A percentile compares a stretch with the other conserved stretches of the same genome.
phyloP scores from a whole-genome alignment of 2,329 filamentous ascomycete genomes.

The Colletotrichum sublineola region DNA sequence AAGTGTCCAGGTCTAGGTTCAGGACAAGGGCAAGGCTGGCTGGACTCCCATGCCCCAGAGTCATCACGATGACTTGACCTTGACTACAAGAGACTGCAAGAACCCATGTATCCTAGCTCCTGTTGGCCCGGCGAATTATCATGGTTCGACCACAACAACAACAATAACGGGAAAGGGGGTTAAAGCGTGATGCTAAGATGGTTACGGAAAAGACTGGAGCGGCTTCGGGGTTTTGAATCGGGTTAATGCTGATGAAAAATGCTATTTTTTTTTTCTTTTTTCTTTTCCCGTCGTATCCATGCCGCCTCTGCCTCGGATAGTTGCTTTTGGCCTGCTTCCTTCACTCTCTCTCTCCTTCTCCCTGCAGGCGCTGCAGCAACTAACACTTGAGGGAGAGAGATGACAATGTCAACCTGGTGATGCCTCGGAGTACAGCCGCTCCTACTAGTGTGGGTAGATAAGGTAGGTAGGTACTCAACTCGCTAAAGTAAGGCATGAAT shows the following conservation, averaged over 20 bases:
- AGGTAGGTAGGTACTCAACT: constrained; percentile 5
- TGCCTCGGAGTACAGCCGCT: neutral
- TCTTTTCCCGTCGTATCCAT: neutral
- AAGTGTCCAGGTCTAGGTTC: constrained; percentile 10
- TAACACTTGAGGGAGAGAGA: neutral
- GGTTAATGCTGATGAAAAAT: constrained; percentile 24
- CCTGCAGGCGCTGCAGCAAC: constrained; percentile 25
- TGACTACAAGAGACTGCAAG: constrained; percentile 5
- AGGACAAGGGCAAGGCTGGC: constrained; percentile 10
- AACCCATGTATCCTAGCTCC: constrained; percentile 36
- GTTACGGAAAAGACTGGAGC: neutral
- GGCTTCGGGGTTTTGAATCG: constrained; percentile 8
- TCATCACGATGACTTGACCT: constrained; percentile 25
- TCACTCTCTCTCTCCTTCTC: constrained; percentile 4
- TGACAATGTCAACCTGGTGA: neutral
- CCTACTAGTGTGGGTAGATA: neutral
- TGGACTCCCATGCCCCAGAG: neutral
- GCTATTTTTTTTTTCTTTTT: neutral
- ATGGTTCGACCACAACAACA: constrained; percentile 29
- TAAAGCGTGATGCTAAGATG: neutral
- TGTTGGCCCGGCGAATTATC: constrained; percentile 39
- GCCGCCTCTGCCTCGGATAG: constrained; percentile 10
- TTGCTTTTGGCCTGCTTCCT: constrained; percentile 28
- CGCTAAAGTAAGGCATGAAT: neutral
- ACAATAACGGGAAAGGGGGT: too few species aligned